Conservation (phyloP, 805 yeast species). For the Maudiozyma serrabonitensis region DNA sequence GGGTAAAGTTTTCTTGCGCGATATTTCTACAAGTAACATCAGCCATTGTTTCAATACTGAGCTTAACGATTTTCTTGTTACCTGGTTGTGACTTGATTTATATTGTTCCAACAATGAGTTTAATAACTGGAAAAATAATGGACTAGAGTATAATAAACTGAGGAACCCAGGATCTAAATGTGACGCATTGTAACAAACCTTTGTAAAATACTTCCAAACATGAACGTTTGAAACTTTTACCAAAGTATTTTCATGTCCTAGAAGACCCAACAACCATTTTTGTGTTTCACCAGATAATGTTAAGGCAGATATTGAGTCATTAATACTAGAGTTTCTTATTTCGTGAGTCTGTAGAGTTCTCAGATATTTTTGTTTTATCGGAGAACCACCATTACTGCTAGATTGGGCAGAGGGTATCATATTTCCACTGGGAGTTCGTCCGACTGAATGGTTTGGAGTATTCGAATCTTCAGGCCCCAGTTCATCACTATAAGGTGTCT, state of each 20-base stretch:
- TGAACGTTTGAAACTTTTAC: conserved; percentile 11
- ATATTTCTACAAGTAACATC: conserved; percentile 1
- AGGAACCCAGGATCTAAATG: conserved; percentile 13
- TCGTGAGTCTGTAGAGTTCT: background rate
- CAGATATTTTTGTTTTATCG: background rate
- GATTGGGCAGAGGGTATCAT: background rate
- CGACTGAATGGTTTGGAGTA: conserved; percentile 5
- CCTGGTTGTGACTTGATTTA: background rate
- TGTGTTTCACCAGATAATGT: conserved; percentile 6
- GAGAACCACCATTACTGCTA: background rate
- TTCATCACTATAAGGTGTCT: conserved; percentile 4
- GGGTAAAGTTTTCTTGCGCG: background rate
- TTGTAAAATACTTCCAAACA: conserved; percentile 26
- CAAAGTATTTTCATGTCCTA: conserved; percentile 7
- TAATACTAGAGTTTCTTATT: background rate
- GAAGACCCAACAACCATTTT: conserved; percentile 13
- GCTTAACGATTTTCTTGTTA: background rate
- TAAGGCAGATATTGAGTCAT: conserved; percentile 4
- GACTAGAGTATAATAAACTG: conserved; percentile 8
- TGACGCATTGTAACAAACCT: conserved; percentile 17
- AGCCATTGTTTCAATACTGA: conserved; percentile 1
- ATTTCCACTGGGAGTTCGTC: too few species aligned
- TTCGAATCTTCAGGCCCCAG: background rate
- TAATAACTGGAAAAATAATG: conserved; percentile 9
- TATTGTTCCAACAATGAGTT: conserved; percentile 4